A percentile compares a stretch with the other conserved stretches of the same genome.
Evolutionary conservation across 1,139 yeast genomes (phyloP).

Genomic region (Scheffersomyces insectosa): DNA sequence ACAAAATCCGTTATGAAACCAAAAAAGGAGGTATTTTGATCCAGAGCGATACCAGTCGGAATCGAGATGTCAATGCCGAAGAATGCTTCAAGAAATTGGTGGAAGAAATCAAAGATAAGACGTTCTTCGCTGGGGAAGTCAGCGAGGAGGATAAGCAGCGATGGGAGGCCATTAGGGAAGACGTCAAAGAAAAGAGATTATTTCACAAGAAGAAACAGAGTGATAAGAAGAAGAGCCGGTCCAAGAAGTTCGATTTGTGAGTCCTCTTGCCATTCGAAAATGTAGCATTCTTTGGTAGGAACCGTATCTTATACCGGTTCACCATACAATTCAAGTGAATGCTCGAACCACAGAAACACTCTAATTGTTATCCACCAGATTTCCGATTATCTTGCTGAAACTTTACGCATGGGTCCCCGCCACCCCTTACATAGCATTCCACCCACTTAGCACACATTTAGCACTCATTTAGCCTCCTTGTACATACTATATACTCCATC

Average conservation of each 20-base stretch:
- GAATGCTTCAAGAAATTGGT: conserved; percentile 64
- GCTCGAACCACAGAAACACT: too few species aligned
- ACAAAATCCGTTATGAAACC: conserved; percentile 55
- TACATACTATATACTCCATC: too few species aligned
- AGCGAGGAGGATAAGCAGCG: conserved; percentile 48
- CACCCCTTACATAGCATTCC: too few species aligned
- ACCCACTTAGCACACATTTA: too few species aligned
- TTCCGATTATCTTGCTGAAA: too few species aligned
- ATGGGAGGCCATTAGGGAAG: conserved; percentile 55
- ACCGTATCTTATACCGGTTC: too few species aligned
- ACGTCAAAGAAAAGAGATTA: conserved; percentile 50
- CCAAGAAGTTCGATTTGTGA: conserved; percentile 34
- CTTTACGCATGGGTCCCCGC: too few species aligned
- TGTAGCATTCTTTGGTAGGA: too few species aligned
- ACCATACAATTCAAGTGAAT: too few species aligned
- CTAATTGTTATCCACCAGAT: too few species aligned
- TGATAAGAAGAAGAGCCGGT: conserved; percentile 55
- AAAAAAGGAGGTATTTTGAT: conserved; percentile 59
- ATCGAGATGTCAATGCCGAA: conserved; percentile 56
- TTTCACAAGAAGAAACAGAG: conserved; percentile 52
- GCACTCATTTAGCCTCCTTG: too few species aligned
- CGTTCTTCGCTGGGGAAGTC: conserved; percentile 52
- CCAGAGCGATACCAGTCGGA: conserved; percentile 62
- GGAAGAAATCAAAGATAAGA: conserved; percentile 48
- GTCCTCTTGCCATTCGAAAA: too few species aligned